Conservation (phyloP, 2,329 filamentous ascomycete genomes). For the Penicillium brevicompactum region DNA sequence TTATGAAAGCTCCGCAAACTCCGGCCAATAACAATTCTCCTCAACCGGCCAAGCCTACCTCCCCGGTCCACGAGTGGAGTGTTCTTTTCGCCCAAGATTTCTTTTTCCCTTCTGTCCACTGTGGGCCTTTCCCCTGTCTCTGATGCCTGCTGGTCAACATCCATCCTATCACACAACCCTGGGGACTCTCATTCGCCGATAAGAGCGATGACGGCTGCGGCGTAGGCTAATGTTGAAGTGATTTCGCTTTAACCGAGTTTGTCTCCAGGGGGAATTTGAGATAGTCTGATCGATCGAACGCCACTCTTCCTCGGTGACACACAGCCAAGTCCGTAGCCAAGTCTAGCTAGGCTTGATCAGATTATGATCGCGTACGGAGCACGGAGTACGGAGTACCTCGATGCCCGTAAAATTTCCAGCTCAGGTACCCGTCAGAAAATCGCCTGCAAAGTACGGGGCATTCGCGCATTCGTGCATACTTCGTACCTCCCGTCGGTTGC, state of each 20-base stretch:
- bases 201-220: neutral
- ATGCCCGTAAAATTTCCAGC: neutral
- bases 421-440: neutral
- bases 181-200: neutral
- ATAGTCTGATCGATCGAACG: conserved; percentile 9
- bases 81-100: neutral
- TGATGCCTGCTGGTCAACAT: neutral
- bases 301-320: conserved; percentile 3
- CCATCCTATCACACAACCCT: neutral
- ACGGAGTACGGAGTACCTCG: neutral
- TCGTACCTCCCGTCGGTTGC: neutral
- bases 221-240: neutral
- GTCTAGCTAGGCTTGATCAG: neutral
- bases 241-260: neutral
- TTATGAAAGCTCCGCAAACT: neutral
- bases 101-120: neutral
- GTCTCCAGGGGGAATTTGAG: neutral
- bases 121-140: conserved; percentile 9
- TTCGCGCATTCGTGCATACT: no score
- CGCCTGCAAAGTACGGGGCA: no score
- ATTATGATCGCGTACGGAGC: neutral
- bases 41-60: conserved; percentile 1
- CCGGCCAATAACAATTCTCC: neutral
- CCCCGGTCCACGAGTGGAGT: conserved; percentile 1
- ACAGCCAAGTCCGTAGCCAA: conserved; percentile 4